Evolutionary conservation across 2,329 filamentous ascomycete genomes (phyloP), one percentile per base, ranked within the genome.

Genomic region (Phialocephala subalpina): DNA sequence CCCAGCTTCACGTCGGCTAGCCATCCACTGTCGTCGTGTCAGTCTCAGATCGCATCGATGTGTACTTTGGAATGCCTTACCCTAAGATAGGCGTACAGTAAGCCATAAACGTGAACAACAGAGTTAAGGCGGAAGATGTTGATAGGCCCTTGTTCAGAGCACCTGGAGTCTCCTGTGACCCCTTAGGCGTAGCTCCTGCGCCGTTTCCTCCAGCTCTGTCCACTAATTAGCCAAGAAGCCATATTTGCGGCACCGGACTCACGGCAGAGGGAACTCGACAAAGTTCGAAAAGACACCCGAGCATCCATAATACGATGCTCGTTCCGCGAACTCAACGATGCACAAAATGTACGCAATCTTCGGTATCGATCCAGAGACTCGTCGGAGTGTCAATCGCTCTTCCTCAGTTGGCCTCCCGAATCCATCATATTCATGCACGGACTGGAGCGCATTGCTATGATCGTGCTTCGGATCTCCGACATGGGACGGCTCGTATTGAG

Each of bases 301-400:
- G 3, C 87, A 89, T 60, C 91, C 91, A 75, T 93, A 93, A 84
- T 92, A 93, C 20, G 88, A 90, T 79, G 92, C 92, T 52, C 91
- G 88, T 80, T 93, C 91, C 79, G 89, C 91, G 65, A 92, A 80
- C 79, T 93, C 91, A 67, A 91, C 86, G 67, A 92, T 87, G 57
- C 89, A 90, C 66, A 94, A 87, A 36, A 88, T 89, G 79, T 87
- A 93, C 63, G 89, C 86, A 60, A 83, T 80, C 86, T 86, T 88
- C 57, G 88, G 87, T 68, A 93, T 87, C 74, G 82, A 83, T 14
- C 87, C 89, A n/a, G 88, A 86, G 22, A 91, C 84, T 73, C 87
- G 86, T 56, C 82, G 85, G 35, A 91, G 83, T 0, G 86, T 89
- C 11, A 69, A 73, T 65, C 88, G 75, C 67, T 91, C 89, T 75